Percentiles rank a stretch among this genome's conserved stretches.
phyloP scores from a whole-genome alignment of 2,329 filamentous ascomycete species.

The Thermothelomyces thermophilus region DNA sequence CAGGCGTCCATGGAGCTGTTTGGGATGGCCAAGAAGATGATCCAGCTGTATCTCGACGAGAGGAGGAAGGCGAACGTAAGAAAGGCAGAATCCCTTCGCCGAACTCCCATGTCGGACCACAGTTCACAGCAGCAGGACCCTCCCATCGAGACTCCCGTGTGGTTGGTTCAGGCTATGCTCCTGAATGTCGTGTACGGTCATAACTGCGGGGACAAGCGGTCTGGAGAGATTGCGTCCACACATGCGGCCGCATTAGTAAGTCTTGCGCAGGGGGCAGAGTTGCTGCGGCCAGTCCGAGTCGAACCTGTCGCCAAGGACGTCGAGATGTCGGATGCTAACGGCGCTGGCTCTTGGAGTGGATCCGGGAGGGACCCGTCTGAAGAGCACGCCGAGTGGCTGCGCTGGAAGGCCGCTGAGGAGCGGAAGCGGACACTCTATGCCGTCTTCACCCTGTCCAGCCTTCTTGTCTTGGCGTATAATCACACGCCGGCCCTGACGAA shows the following conservation, averaged over 20 bases:
- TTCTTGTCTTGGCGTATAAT: slow-evolving; percentile 88
- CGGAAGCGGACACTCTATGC: slow-evolving; percentile 87
- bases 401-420: slow-evolving; percentile 84
- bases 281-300: slow-evolving; percentile 45
- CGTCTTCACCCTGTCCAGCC: slow-evolving; percentile 85
- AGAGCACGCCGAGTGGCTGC: slow-evolving; percentile 73
- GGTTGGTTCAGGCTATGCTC: slow-evolving; percentile 95
- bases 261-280: slow-evolving; percentile 79
- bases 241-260: slow-evolving; percentile 89
- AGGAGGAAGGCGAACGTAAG: slow-evolving; percentile 76
- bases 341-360: slow-evolving; percentile 38
- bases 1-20: slow-evolving; percentile 77
- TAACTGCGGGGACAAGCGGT: slow-evolving; percentile 85
- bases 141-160: slow-evolving; percentile 72
- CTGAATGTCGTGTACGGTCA: slow-evolving; percentile 94
- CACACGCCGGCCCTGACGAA: slow-evolving; percentile 87
- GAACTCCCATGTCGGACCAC: slow-evolving; percentile 42
- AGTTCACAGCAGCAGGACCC: slow-evolving; percentile 48
- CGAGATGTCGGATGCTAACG: slow-evolving; percentile 53
- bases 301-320: slow-evolving; percentile 39
- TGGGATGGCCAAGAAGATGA: slow-evolving; percentile 91
- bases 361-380: slow-evolving; percentile 39
- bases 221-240: slow-evolving; percentile 85
- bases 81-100: slow-evolving; percentile 50
- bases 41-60: slow-evolving; percentile 86